A percentile compares a stretch with the other conserved stretches of the same genome.
Evolutionary conservation across 352 stramenopile species (phyloP).

Genomic region (Phytophthora sp.): DNA sequence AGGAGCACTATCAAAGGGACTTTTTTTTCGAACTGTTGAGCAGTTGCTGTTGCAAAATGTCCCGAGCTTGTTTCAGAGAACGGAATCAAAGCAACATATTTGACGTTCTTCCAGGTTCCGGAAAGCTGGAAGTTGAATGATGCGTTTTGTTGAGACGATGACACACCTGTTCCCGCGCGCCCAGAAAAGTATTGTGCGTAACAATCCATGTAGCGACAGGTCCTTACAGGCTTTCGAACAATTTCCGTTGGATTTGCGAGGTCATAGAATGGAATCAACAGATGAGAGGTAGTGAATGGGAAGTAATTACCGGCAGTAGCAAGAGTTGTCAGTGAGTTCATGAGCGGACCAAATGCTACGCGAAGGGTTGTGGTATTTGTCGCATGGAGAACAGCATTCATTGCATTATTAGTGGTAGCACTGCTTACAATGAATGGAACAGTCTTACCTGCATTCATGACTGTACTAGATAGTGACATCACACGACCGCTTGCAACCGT

Average conservation of each 20-base stretch:
- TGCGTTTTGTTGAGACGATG: not conserved
- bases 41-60: not conserved
- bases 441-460: no score
- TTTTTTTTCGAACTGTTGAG: conserved; percentile 3
- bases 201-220: not conserved
- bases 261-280: not conserved
- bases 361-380: no score
- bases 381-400: no score
- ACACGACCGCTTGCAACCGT: not conserved
- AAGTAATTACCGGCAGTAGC: not conserved
- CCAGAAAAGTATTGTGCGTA: not conserved
- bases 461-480: no score
- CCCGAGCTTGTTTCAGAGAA: not conserved
- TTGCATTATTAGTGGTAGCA: not conserved
- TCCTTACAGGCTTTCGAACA: not conserved
- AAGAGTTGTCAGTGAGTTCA: not conserved
- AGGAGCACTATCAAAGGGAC: not conserved
- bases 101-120: not conserved
- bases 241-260: not conserved
- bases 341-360: not conserved
- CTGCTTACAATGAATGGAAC: not conserved
- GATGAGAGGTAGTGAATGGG: not conserved
- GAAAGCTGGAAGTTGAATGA: not conserved
- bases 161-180: not conserved
- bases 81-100: not conserved